Evolutionary conservation across 371 early-diverging fungal species (phyloP), one percentile per base, ranked within the genome.

Genomic region (Saksenaea oblongispora): DNA sequence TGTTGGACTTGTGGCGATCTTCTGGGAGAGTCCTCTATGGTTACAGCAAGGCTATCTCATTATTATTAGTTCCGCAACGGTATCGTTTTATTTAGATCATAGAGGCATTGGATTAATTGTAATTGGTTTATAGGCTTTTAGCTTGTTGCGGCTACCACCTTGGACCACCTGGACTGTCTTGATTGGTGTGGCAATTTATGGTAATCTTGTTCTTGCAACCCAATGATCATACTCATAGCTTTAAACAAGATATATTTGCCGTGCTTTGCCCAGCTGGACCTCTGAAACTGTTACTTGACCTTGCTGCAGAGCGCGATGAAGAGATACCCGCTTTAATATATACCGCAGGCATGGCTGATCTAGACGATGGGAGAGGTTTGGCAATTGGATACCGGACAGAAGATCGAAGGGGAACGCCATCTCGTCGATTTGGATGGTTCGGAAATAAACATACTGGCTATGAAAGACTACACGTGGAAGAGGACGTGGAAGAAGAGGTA

Each of bases 151-250:
- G 34, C 62, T 70, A 60, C 70, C 70, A 11, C 58, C 61, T 17
- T 70, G 70, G 70, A 70, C 70, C 5, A 66, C 63, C 24, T 63
- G 64, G 66, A 66, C 70, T 22, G 64, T 70, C 5, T 60, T 70
- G 37, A 63, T 70, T n/a, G 70, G 59, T 18, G 56, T 70, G 7
- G 58, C 70, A 34, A 28, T 65, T 34, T 69, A 69, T 51, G 70
- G 66, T 65, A 59, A 55, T 8, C 0, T 24, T n/a, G 4, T 18
- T 26, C 1, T 27, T 14, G 22, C 14, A n/a, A 14, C 24, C 22
- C 1, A 22, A 15, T 11, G 18, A 2, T 13, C 1, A 36, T 56
- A 5, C 22, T 56, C n/a, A 55, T 13, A 1, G 11, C n/a, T 3
- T 14, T n/a, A n/a, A 15, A n/a, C n/a, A 28, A 69, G 65, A 69